Evolutionary conservation across 176 grass and related monocot species (phyloP), one percentile per base, ranked within the genome.

Genomic region (Avena eriantha): DNA sequence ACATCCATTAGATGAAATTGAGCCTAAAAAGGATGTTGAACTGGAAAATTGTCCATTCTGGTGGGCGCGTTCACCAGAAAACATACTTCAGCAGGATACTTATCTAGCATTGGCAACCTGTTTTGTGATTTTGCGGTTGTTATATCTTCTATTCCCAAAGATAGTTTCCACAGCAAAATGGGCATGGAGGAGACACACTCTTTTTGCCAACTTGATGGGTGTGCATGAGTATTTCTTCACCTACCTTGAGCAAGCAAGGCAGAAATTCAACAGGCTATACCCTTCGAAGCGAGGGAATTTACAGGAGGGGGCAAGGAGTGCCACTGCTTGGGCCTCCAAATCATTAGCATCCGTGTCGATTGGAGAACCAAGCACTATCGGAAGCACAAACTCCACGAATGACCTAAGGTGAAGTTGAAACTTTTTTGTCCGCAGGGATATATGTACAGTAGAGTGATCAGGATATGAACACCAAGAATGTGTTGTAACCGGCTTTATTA

Each of bases 31-130:
- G 69, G 92, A 87, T 4, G 55, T 43, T 1, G 92, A 95, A 19
- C 97, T 70, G 14, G 97, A 97, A 54, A 94, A 94, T 29, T 99
- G 94, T 23, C 97, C 97, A 17, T 99, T 99, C 69, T 93, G 94
- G 80, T 97, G 94, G 94, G 97, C 97, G 2, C 91, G 90, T 65
- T 99, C 97, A 4, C 97, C 97, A 55, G 97, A 99, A 85, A 99
- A 99, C 72, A 82, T 99, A 84, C 87, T 99, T 71, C 90, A 97
- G 90, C 94, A 97, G 83, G 97, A 97, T 83, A 93, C 87, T 23
- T 99, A 99, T 86, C 87, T 99, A 10, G 87, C 94, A 85, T 84
- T 99, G 23, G 94, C 97, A 50, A 83, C 75, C 0, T 84, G 79
- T 67, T 97, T 99, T 49, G 87, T 99, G 2, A 65, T 99, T 53